These are phyloP conservation scores for Mycena galopus DNA, from an alignment of 768 basidiomycete genomes.

Conservation along the genomic window DNA sequence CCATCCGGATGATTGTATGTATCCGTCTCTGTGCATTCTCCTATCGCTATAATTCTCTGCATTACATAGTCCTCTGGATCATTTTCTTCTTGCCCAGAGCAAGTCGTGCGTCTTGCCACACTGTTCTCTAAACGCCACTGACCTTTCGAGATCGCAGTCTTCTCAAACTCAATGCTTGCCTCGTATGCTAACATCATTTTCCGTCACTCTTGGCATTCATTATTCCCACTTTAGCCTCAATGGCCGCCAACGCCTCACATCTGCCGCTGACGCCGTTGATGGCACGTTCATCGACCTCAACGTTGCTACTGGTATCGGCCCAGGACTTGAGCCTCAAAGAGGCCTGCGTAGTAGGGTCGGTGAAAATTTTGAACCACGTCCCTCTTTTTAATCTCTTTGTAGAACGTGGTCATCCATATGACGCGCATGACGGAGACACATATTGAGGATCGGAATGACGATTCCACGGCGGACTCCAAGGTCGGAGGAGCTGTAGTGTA, in stretches of 20 bases:
- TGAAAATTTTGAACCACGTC: neutral
- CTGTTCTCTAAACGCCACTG: neutral
- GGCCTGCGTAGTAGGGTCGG: neutral
- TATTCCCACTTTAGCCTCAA: neutral
- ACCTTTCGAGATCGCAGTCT: neutral
- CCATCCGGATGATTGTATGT: neutral
- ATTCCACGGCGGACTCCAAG: neutral
- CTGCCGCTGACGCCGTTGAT: neutral
- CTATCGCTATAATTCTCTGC: too few species aligned
- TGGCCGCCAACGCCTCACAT: neutral
- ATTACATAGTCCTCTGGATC: neutral
- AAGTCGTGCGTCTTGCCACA: neutral
- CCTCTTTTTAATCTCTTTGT: neutral
- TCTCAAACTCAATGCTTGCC: neutral
- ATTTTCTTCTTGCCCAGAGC: neutral
- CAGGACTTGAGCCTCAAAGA: neutral
- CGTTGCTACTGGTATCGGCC: too few species aligned
- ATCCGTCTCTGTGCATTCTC: too few species aligned
- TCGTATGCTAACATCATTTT: neutral
- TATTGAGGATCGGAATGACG: neutral
- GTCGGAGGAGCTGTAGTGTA: neutral
- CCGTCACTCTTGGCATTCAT: neutral
- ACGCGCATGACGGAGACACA: neutral
- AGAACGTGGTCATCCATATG: neutral
- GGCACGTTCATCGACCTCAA: neutral